Percentiles rank a stretch among this genome's conserved stretches.
These are phyloP conservation scores for Nepenthes alata DNA, from an alignment of 179 eudicot genomes.

Conservation along the genomic window DNA sequence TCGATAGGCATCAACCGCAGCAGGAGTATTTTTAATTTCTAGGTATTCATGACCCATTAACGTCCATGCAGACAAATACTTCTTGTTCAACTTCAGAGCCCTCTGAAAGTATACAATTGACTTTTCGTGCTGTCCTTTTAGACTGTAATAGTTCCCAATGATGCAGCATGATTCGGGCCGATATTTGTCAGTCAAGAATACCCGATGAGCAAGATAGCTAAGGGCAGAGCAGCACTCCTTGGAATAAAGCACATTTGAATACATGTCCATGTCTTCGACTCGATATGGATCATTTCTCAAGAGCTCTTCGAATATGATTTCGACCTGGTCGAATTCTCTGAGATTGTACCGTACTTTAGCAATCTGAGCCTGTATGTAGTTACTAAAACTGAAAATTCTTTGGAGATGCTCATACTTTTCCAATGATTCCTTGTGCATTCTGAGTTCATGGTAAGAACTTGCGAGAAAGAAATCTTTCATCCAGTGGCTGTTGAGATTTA, in stretches of 20 bases:
- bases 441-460: slow-evolving; percentile 67
- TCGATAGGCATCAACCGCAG: slow-evolving; percentile 92
- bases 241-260: slow-evolving; percentile 89
- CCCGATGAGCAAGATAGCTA: slow-evolving; percentile 83
- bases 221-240: slow-evolving; percentile 84
- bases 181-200: slow-evolving; percentile 75
- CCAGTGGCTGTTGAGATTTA: slow-evolving; percentile 73
- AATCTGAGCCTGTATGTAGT: slow-evolving; percentile 73
- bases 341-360: slow-evolving; percentile 81
- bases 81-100: slow-evolving; percentile 81
- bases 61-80: slow-evolving; percentile 87
- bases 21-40: slow-evolving; percentile 90
- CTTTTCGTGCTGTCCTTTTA: slow-evolving; percentile 90
- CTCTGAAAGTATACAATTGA: slow-evolving; percentile 76
- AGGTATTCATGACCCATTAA: slow-evolving; percentile 93
- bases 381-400: slow-evolving; percentile 62
- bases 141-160: slow-evolving; percentile 89
- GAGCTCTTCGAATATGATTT: slow-evolving; percentile 81
- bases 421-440: slow-evolving; percentile 70
- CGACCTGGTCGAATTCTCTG: slow-evolving; percentile 82
- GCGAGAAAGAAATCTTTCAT: slow-evolving; percentile 97
- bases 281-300: slow-evolving; percentile 80
- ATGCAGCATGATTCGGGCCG: slow-evolving; percentile 96
- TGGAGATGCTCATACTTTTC: slow-evolving; percentile 62
- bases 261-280: slow-evolving; percentile 94